These are phyloP conservation scores for Kodamaea sp. DNA, from an alignment of 1,139 yeast species.

Conservation along the genomic window DNA sequence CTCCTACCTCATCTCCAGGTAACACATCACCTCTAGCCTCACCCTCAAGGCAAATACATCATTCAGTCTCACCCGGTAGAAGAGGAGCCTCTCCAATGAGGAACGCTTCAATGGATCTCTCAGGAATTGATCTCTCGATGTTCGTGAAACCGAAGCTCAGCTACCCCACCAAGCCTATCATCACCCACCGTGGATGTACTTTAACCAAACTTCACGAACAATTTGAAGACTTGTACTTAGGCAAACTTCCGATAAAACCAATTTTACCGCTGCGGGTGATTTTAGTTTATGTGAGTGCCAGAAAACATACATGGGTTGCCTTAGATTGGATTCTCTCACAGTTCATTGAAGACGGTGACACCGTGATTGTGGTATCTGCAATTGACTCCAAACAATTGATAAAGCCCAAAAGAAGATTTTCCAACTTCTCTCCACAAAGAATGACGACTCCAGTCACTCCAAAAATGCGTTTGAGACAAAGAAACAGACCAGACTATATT, in stretches of 20 bases:
- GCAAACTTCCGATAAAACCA: slow-evolving; percentile 36
- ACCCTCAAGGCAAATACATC: slow-evolving; percentile 13
- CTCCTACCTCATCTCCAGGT: slow-evolving; percentile 9
- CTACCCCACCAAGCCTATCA: slow-evolving; percentile 56
- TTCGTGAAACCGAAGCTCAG: slow-evolving; percentile 11
- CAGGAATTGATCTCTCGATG: slow-evolving; percentile 7
- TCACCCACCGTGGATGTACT: slow-evolving; percentile 54
- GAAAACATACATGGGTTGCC: slow-evolving; percentile 79
- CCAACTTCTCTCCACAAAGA: slow-evolving; percentile 3
- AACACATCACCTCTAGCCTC: slow-evolving; percentile 5
- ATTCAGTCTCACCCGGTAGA: slow-evolving; percentile 6
- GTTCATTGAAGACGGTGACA: slow-evolving; percentile 62
- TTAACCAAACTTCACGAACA: slow-evolving; percentile 46
- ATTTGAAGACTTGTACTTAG: slow-evolving; percentile 40
- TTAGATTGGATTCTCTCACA: slow-evolving; percentile 64
- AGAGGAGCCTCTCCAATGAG: slow-evolving; percentile 14
- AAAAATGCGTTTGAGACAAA: slow-evolving; percentile 30
- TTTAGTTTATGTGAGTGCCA: slow-evolving; percentile 65
- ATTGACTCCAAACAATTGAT: slow-evolving; percentile 19
- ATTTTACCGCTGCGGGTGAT: slow-evolving; percentile 54
- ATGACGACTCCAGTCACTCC: slow-evolving; percentile 26
- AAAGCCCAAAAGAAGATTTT: slow-evolving; percentile 2
- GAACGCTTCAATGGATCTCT: slow-evolving; percentile 9
- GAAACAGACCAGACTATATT: slow-evolving; percentile 38
- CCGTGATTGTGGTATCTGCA: slow-evolving; percentile 56